Base-by-base conservation (phyloP, 1,139 yeast genomes). In the Candida pseudocylindracea region DNA sequence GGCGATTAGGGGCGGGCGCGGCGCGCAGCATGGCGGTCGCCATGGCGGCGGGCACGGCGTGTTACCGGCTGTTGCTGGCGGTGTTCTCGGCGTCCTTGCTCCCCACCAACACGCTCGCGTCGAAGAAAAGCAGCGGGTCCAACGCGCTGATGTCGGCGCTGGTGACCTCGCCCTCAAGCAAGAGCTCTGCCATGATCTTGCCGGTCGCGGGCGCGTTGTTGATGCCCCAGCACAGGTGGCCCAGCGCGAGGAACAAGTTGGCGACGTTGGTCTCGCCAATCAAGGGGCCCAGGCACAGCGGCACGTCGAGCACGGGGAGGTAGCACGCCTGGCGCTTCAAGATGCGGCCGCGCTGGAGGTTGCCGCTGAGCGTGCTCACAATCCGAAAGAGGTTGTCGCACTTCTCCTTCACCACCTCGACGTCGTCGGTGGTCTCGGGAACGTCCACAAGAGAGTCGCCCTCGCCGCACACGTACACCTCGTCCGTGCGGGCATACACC, bases 191-290 rank as follows among this genome's bases (percentile, higher is more conserved):
- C 76, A 88, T 67, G 32, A 88, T 65, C 45, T 81, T 73, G 12
- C 98, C 98, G 1, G 96, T 83, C 4, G 80, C 96, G 2, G 96
- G 96, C 0, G 95, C 95, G 51, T 88, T 85, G 53, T 88, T 88
- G 39, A 88, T 88, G 20, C 98, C 98, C 98, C 98, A 88, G 54
- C 96, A 88, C 13, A 93, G 75, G 51, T 88, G 98, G 1, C 96
- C 98, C 12, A 91, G 69, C 3, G 95, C 93, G 37, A 88, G 54
- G 43, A 57, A 79, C 39, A 88, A 55, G 39, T 74, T 74, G 25
- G 66, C 69, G 12, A 81, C 88, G 45, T 83, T 81, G 0, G 96
- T 85, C 45, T 79, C 85, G 32, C 98, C 98, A 40, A 88, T 73
- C 36, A 88, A 60, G 1, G 98, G 98, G 3, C 98, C 96, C 5